These are phyloP conservation scores for Phoenix roebelenii DNA, from an alignment of 176 grass and related monocot species.

Conservation along the genomic window DNA sequence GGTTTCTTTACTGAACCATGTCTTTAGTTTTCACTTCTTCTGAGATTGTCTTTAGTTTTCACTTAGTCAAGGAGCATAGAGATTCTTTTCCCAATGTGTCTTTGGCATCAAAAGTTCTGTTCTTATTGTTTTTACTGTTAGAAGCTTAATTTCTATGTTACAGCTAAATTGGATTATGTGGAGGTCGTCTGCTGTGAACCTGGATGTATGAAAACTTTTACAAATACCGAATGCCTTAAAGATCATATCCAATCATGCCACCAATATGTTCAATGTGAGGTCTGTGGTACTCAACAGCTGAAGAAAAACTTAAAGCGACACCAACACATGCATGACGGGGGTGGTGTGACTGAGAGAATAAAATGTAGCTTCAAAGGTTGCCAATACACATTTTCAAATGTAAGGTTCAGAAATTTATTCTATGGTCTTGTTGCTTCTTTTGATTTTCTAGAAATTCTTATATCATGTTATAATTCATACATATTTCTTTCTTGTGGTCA, in stretches of 20 bases:
- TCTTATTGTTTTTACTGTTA: background rate
- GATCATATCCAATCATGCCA: constrained; percentile 45
- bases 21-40: no score
- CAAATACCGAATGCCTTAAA: constrained; percentile 39
- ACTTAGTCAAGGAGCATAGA: no score
- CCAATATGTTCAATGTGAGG: constrained; percentile 32
- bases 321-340: constrained; percentile 14
- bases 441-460: background rate
- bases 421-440: background rate
- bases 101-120: no score
- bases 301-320: constrained; percentile 68
- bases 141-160: background rate
- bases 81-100: no score
- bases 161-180: constrained; percentile 50
- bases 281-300: constrained; percentile 43
- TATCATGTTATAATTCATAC: background rate
- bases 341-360: constrained; percentile 19
- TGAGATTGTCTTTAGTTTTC: no score
- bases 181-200: constrained; percentile 56
- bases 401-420: constrained; percentile 14
- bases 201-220: constrained; percentile 57
- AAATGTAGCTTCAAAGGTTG: constrained; percentile 37
- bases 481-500: background rate
- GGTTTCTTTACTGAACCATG: background rate
- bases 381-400: constrained; percentile 41